phyloP scores from a whole-genome alignment of 2,329 filamentous ascomycete species.

The Cladosporium phlei region DNA sequence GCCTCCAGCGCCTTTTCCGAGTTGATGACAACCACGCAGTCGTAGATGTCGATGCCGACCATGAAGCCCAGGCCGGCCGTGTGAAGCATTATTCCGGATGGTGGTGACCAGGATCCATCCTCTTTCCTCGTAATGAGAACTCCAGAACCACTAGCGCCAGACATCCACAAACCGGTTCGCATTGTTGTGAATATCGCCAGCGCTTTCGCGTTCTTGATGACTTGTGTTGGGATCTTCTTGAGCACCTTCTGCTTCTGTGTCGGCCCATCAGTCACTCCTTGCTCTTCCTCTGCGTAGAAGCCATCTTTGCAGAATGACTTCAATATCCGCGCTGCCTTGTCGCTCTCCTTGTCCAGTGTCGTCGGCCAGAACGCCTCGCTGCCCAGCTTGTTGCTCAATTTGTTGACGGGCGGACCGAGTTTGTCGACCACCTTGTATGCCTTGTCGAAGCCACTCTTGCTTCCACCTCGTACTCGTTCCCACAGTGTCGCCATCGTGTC shows the following conservation, averaged over 20 bases:
- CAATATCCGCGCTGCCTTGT: slow-evolving; percentile 84
- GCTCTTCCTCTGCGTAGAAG: slow-evolving; percentile 57
- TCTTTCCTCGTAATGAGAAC: slow-evolving; percentile 77
- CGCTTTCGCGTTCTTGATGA: slow-evolving; percentile 84
- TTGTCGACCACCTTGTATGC: slow-evolving; percentile 64
- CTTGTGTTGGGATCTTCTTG: slow-evolving; percentile 78
- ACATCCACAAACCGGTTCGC: slow-evolving; percentile 87
- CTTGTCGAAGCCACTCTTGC: slow-evolving; percentile 69
- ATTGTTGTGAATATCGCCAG: slow-evolving; percentile 94
- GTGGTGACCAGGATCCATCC: slow-evolving; percentile 86
- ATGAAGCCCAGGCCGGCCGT: slow-evolving; percentile 85
- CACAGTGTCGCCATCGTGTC: slow-evolving; percentile 37
- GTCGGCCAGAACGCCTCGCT: slow-evolving; percentile 81
- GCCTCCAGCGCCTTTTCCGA: slow-evolving; percentile 76
- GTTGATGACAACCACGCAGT: slow-evolving; percentile 91
- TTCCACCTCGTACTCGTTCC: slow-evolving; percentile 51
- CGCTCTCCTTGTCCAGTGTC: slow-evolving; percentile 79
- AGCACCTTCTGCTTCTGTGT: slow-evolving; percentile 60
- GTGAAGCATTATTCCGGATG: slow-evolving; percentile 85
- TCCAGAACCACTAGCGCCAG: slow-evolving; percentile 84
- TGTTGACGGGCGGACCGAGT: slow-evolving; percentile 67
- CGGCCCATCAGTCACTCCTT: slow-evolving; percentile 42
- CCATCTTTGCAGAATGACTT: slow-evolving; percentile 85
- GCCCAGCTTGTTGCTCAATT: slow-evolving; percentile 74
- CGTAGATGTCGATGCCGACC: slow-evolving; percentile 89